Evolutionary conservation across 1,139 yeast genomes (phyloP), one percentile per base, ranked within the genome.

Genomic region (Geotrichum cucujoidarum): DNA sequence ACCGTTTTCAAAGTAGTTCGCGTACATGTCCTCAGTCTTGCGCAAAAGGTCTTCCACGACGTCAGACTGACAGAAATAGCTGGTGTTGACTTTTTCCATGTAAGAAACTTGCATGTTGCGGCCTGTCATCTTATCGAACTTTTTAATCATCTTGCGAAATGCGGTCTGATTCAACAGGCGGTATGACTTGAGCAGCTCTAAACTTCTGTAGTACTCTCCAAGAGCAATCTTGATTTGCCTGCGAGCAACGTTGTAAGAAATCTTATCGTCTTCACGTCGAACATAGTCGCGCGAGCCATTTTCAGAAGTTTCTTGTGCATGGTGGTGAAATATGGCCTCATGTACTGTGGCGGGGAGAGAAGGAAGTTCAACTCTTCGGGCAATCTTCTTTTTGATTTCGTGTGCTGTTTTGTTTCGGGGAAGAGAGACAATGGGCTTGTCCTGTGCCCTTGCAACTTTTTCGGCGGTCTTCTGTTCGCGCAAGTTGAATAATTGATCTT

Each of bases 71-170:
- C 76, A 75, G 60, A 86, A 83, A 58, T 81, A 76, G 8, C 80
- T 65, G 2, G 66, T 59, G 41, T 73, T 71, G 11, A 86, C 75
- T 51, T 75, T 77, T 22, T 73, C 74, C 82, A 87, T 76, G 60
- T 82, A 89, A 2, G 63, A 58, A 1, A 70, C 67, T 25, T 81
- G 71, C 17, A 80, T 67, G 1, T 70, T 57, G 3, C 80, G 73
- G 16, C 70, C 65, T 16, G 83, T 74, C 3, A 83, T 72, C 60
- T 92, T 92, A 67, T 92, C 98, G 62, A 78, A 89, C 65, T 92
- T 92, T 61, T 92, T 92, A 48, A 89, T 74, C 60, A 92, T 81
- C 60, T 92, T 92, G 50, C 96, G 76, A 59, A 90, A 80, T 0
- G 95, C 98, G 0, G 95, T 89, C 32, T 89, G 74, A 65, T 92